phyloP scores from a whole-genome alignment of 2,329 filamentous ascomycete species.

The Claviceps monticola region DNA sequence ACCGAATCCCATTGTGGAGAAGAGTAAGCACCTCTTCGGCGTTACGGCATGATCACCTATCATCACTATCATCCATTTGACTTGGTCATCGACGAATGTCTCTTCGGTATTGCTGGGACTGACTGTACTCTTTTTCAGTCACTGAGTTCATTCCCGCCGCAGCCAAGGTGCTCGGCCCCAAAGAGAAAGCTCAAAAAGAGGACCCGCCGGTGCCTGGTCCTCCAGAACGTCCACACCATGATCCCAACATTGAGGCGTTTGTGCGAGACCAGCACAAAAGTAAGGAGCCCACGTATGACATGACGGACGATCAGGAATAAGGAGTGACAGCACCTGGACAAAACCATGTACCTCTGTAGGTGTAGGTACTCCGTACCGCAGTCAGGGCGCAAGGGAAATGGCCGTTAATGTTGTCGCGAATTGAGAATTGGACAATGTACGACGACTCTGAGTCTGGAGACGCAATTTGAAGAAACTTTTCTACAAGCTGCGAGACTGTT shows the following conservation, averaged over 20 bases:
- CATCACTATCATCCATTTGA: too few relatives aligned
- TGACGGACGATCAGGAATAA: constrained; percentile 8
- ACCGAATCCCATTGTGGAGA: constrained; percentile 26
- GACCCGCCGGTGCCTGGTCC: constrained; percentile 17
- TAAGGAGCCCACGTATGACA: constrained; percentile 17
- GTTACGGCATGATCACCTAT: too few relatives aligned
- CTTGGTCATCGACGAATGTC: neutral
- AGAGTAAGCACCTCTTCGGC: constrained; percentile 18
- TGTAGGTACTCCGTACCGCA: too few relatives aligned
- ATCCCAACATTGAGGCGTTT: constrained; percentile 37
- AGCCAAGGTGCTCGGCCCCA: constrained; percentile 25
- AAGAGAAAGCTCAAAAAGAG: constrained; percentile 13
- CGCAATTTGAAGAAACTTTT: too few relatives aligned
- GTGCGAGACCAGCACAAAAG: constrained; percentile 38
- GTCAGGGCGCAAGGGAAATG: too few relatives aligned
- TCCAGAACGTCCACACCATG: constrained; percentile 31
- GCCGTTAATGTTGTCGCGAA: too few relatives aligned
- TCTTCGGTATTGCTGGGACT: neutral
- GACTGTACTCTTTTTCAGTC: constrained; percentile 15
- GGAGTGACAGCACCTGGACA: neutral
- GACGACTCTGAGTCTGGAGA: too few relatives aligned
- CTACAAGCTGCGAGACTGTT: too few relatives aligned
- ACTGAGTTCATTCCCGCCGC: constrained; percentile 30
- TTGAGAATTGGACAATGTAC: too few relatives aligned
- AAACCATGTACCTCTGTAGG: too few relatives aligned